Conservation (phyloP, 305 asterid genomes). For the Ilex paraguariensis region DNA sequence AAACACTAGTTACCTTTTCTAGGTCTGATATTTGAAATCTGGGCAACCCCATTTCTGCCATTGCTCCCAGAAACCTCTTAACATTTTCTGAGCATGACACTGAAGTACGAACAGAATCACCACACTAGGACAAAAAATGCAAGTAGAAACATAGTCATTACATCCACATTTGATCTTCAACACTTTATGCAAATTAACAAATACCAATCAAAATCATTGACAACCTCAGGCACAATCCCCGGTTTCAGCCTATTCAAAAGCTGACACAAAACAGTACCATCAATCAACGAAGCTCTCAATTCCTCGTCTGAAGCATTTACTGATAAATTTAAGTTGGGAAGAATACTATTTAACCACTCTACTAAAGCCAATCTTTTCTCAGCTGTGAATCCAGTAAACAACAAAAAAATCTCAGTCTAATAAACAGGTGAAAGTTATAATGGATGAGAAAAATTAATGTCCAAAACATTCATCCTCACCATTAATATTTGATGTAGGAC, state of each 20-base stretch:
- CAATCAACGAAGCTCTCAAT: conserved; percentile 50
- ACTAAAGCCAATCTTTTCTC: conserved; percentile 53
- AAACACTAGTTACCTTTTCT: conserved; percentile 46
- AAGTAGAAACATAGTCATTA: conserved; percentile 1
- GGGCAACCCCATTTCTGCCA: conserved; percentile 64
- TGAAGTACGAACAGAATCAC: conserved; percentile 33
- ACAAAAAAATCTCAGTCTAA: conserved; percentile 5
- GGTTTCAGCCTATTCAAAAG: conserved; percentile 69
- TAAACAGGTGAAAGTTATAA: conserved; percentile 2
- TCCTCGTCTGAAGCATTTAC: conserved; percentile 77
- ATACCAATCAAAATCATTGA: conserved; percentile 1
- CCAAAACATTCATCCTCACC: conserved; percentile 33
- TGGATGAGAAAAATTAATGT: not conserved
- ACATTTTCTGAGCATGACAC: conserved; percentile 37
- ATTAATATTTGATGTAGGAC: conserved; percentile 51
- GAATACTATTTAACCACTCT: conserved; percentile 69
- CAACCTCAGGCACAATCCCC: conserved; percentile 67
- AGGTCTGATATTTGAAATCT: conserved; percentile 69
- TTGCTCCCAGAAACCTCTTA: conserved; percentile 56
- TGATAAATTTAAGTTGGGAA: conserved; percentile 54
- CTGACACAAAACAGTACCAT: conserved; percentile 68
- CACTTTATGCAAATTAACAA: not conserved
- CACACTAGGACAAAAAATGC: conserved; percentile 20
- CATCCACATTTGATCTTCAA: not conserved
- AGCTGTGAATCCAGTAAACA: conserved; percentile 33